A percentile compares a stretch with the other conserved stretches of the same genome.
Conservation (phyloP, 495 filamentous ascomycete species). For the Ramalina intermedia region DNA sequence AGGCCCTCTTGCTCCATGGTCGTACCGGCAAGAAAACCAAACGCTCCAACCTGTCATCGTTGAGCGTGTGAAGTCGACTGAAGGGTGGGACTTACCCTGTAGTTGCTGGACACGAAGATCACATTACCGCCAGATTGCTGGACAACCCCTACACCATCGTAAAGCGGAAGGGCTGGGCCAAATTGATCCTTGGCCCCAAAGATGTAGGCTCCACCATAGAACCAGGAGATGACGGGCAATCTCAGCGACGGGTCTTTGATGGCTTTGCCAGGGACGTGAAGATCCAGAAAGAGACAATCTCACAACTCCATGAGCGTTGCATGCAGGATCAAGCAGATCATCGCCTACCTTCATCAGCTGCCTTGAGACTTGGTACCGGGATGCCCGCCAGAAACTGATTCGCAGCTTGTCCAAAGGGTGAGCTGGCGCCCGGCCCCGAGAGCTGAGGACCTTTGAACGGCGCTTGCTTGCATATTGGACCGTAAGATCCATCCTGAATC, state of each 20-base stretch:
- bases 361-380: conserved; percentile 8
- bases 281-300: conserved; percentile 32
- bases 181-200: conserved; percentile 18
- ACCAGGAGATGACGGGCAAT: conserved; percentile 21
- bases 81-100: conserved; percentile 19
- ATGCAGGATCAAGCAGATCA: no score
- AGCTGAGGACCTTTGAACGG: conserved; percentile 24
- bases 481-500: conserved; percentile 36
- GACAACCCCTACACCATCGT: conserved; percentile 15
- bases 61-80: conserved; percentile 9
- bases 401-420: conserved; percentile 22
- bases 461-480: conserved; percentile 31
- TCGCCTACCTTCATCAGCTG: conserved; percentile 10
- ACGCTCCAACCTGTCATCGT: conserved; percentile 33
- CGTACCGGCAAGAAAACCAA: conserved; percentile 38
- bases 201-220: conserved; percentile 19
- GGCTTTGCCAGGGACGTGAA: conserved; percentile 26
- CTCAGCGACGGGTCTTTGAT: conserved; percentile 15
- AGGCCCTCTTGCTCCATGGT: conserved; percentile 30
- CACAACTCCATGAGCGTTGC: no score
- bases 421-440: conserved; percentile 20
- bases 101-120: conserved; percentile 33
- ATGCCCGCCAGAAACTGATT: conserved; percentile 23
- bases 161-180: conserved; percentile 11
- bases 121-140: conserved; percentile 25